Percentiles rank a stretch among this genome's conserved stretches.
Conservation (phyloP, 768 basidiomycete genomes). For the Suillus decipiens region DNA sequence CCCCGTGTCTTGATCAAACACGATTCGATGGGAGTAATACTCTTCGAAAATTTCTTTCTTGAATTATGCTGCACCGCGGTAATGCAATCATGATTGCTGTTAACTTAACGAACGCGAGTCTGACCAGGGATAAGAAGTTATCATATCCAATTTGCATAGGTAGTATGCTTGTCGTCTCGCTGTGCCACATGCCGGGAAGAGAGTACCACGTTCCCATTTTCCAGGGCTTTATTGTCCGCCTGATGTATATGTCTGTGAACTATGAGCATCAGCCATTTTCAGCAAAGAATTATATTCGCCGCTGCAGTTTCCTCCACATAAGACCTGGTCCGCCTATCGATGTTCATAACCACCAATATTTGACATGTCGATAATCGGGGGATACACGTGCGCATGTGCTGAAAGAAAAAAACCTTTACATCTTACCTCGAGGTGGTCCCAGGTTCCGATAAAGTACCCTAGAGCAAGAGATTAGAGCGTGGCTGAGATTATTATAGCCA, state of each 20-base stretch:
- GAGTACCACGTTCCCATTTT: neutral
- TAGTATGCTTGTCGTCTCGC: neutral
- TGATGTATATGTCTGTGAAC: neutral
- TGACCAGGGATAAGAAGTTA: neutral
- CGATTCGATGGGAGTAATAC: neutral
- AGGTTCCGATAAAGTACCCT: neutral
- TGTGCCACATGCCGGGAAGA: neutral
- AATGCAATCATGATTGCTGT: neutral
- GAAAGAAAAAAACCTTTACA: neutral
- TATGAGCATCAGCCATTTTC: neutral
- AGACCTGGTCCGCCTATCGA: neutral
- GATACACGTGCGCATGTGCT: neutral
- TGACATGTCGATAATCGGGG: neutral
- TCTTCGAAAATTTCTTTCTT: neutral
- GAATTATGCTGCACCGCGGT: neutral
- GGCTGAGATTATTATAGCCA: neutral
- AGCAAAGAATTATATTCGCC: neutral
- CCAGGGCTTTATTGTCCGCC: neutral
- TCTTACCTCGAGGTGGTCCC: neutral
- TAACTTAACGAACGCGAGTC: neutral
- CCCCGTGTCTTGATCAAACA: neutral
- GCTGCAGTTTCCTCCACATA: neutral
- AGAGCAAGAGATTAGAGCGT: neutral
- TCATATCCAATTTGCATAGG: neutral
- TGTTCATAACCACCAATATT: neutral